Conservation (phyloP, 2,329 filamentous ascomycete species). For the Apiospora sp. region DNA sequence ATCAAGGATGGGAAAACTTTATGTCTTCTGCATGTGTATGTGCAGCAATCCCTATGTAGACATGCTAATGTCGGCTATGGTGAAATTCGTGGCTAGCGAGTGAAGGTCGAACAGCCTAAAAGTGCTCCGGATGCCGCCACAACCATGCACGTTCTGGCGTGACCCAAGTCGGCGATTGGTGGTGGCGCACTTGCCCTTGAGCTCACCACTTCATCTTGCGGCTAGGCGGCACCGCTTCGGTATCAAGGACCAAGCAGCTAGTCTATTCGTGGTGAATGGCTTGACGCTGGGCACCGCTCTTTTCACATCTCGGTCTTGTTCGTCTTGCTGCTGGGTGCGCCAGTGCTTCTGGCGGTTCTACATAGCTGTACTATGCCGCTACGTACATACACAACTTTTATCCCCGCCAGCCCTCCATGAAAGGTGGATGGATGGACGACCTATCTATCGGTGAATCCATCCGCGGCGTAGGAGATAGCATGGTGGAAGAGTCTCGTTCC, state of each 20-base stretch:
- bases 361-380: not conserved
- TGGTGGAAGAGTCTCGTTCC: not conserved
- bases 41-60: constrained; percentile 4
- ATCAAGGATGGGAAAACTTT: not conserved
- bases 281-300: constrained; percentile 17
- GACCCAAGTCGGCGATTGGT: not conserved
- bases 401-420: no score
- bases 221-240: constrained; percentile 15
- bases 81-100: constrained; percentile 8
- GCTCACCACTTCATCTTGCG: constrained; percentile 4
- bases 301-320: constrained; percentile 8
- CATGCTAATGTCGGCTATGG: constrained; percentile 18
- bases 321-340: not conserved
- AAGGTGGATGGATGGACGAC: not conserved
- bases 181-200: constrained; percentile 10
- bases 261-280: constrained; percentile 11
- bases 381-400: not conserved
- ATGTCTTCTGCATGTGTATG: not conserved
- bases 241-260: not conserved
- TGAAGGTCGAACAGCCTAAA: constrained; percentile 1
- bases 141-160: constrained; percentile 10
- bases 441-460: not conserved
- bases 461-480: not conserved
- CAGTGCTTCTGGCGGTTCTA: not conserved
- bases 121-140: constrained; percentile 13